Conservation (phyloP, 805 yeast genomes). For the Kodamaea laetipori region DNA sequence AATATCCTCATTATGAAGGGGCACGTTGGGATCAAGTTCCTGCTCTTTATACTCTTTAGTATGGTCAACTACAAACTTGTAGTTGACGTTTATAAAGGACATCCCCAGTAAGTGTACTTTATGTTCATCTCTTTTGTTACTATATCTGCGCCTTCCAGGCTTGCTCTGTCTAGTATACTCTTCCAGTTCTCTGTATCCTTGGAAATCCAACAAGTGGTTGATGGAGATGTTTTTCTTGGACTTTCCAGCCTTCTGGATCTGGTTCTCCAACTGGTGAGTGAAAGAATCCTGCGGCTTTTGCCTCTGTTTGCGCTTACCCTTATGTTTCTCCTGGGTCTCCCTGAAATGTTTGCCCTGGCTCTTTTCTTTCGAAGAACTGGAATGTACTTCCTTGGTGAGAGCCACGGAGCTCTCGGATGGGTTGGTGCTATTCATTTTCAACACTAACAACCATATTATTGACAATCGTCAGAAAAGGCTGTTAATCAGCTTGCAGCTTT, state of each 20-base stretch:
- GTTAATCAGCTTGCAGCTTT: no score
- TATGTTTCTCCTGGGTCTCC: not conserved
- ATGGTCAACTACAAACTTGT: slow-evolving; percentile 77
- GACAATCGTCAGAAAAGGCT: no score
- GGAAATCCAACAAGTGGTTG: slow-evolving; percentile 66
- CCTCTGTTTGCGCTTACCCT: slow-evolving; percentile 1
- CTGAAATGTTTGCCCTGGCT: no score
- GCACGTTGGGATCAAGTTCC: slow-evolving; percentile 71
- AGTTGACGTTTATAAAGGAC: slow-evolving; percentile 78
- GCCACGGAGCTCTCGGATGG: not conserved
- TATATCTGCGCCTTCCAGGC: slow-evolving; percentile 15
- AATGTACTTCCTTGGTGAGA: not conserved
- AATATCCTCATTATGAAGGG: slow-evolving; percentile 61
- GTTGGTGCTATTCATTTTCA: not conserved
- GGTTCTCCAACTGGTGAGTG: not conserved
- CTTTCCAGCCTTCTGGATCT: not conserved
- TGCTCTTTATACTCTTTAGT: slow-evolving; percentile 58
- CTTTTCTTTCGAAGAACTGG: no score
- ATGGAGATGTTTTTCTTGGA: slow-evolving; percentile 51
- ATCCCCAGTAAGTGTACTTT: slow-evolving; percentile 60
- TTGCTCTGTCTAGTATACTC: slow-evolving; percentile 24
- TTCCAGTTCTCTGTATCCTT: slow-evolving; percentile 42
- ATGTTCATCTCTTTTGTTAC: slow-evolving; percentile 10
- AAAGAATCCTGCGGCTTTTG: not conserved
- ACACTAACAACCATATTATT: not conserved